Base-by-base conservation (phyloP, 495 filamentous ascomycete genomes). In the Penicillium ochrochloron region DNA sequence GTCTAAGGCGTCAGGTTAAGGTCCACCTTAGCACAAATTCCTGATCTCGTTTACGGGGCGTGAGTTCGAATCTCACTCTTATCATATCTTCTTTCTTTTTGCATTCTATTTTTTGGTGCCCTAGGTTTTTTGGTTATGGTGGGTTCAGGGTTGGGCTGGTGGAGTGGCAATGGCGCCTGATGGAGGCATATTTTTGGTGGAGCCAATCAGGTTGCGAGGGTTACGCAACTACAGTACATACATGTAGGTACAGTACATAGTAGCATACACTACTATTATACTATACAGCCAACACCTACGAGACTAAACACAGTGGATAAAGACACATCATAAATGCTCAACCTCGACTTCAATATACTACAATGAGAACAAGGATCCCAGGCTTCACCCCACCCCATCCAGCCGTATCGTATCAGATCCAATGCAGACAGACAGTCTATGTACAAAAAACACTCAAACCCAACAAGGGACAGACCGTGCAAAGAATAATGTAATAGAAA, bases 41-140 rank as follows among this genome's bases (percentile, higher is more conserved):
- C 65, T 59, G 56, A 57, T 67, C 65, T 67, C 61, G 55, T 42
- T 63, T 63, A 60, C 55, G 61, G 57, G 75, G 75, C 76, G 75
- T 77, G 76, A 71, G 76, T 79, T 79, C 77, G 72, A 79, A 78
- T 78, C 77, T 72, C 77, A 78, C 77, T 78, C 75, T 78, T 78
- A 72, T 78, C 77, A 79, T 66, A 15, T 57, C 14, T 58, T 64
- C 70, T 70, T 74, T 59, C 12, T 59, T 63, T 66, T 62, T 12
- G 4, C 2, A 21, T 34, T 31, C n/a, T 21, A 6, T 15, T 31
- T 31, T 33, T 53, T 29, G 7, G 0, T n/a, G n/a, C 14, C 14
- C 4, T 23, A 21, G 4, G 46, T 53, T 14, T 4, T 17, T 12
- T 33, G 25, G 14, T 27, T n/a, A 0, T 27, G 23, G 25, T 27